phyloP scores from a whole-genome alignment of 257 asterid species.

The Sherardia arvensis region DNA sequence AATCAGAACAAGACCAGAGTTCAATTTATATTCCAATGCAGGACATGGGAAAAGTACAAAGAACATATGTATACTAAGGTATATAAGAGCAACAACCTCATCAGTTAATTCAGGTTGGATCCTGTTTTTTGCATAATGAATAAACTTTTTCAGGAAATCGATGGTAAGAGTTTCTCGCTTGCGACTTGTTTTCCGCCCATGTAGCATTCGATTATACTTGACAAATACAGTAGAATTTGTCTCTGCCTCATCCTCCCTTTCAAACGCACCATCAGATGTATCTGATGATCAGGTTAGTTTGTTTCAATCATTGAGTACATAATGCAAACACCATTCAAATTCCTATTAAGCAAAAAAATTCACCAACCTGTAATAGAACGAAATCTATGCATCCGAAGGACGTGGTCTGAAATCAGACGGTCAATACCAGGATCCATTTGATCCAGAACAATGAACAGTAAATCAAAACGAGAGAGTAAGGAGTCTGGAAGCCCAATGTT shows the following conservation, averaged over 20 bases:
- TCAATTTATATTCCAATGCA: neutral
- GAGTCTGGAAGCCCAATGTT: conserved; percentile 98
- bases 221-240: conserved; percentile 63
- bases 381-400: conserved; percentile 78
- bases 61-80: neutral
- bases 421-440: conserved; percentile 97
- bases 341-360: conserved; percentile 1
- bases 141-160: conserved; percentile 83
- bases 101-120: conserved; percentile 92
- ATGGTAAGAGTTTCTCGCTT: conserved; percentile 74
- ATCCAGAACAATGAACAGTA: conserved; percentile 90
- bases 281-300: conserved; percentile 30
- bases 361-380: conserved; percentile 55
- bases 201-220: conserved; percentile 75
- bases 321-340: conserved; percentile 6
- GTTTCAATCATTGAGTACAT: conserved; percentile 4
- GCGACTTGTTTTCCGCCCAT: conserved; percentile 57
- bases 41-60: neutral
- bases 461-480: conserved; percentile 93
- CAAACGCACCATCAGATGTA: conserved; percentile 40
- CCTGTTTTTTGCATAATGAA: conserved; percentile 80
- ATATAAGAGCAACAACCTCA: conserved; percentile 44
- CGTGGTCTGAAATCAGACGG: conserved; percentile 85
- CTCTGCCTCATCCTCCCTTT: conserved; percentile 59
- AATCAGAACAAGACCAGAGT: neutral